phyloP scores from a whole-genome alignment of 208 protist genomes.

The Leishmania martiniquensis region DNA sequence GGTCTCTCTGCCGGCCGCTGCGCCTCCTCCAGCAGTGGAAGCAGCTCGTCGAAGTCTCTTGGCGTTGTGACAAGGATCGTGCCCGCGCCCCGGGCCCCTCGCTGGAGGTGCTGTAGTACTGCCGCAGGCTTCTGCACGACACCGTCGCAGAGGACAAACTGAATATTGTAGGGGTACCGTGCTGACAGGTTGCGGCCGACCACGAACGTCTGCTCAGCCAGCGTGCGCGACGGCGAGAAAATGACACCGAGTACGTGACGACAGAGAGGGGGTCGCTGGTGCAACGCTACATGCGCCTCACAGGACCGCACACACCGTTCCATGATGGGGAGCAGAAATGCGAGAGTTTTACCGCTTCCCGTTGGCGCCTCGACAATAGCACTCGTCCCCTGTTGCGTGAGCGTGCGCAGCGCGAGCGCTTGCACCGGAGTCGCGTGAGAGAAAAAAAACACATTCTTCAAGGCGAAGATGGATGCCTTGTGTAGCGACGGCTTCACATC shows the following conservation, averaged over 20 bases:
- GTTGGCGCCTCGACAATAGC: constrained; percentile 96
- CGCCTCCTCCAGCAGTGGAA: constrained; percentile 30
- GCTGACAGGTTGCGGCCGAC: constrained; percentile 72
- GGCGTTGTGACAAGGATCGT: constrained; percentile 85
- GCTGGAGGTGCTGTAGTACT: constrained; percentile 49
- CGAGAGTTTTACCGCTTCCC: constrained; percentile 98
- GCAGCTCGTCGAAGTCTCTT: constrained; percentile 61
- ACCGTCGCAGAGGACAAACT: constrained; percentile 81
- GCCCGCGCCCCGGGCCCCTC: constrained; percentile 62
- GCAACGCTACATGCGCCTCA: constrained; percentile 46
- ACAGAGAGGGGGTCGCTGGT: constrained; percentile 60
- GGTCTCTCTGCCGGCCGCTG: neutral
- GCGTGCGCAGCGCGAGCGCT: constrained; percentile 54
- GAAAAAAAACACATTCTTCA: constrained; percentile 93
- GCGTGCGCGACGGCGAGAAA: constrained; percentile 79
- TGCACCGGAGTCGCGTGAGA: constrained; percentile 92
- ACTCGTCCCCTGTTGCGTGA: constrained; percentile 55
- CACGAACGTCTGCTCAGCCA: constrained; percentile 90
- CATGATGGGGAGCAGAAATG: constrained; percentile 92
- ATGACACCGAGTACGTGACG: constrained; percentile 77
- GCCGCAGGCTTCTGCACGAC: constrained; percentile 45
- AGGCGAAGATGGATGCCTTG: constrained; percentile 73
- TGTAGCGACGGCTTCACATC: constrained; percentile 69
- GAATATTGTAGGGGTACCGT: constrained; percentile 74
- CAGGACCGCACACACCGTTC: constrained; percentile 71